A percentile compares a stretch with the other conserved stretches of the same genome.
Conservation (phyloP, 345 rosid genomes). For the Fremontodendron californicum region DNA sequence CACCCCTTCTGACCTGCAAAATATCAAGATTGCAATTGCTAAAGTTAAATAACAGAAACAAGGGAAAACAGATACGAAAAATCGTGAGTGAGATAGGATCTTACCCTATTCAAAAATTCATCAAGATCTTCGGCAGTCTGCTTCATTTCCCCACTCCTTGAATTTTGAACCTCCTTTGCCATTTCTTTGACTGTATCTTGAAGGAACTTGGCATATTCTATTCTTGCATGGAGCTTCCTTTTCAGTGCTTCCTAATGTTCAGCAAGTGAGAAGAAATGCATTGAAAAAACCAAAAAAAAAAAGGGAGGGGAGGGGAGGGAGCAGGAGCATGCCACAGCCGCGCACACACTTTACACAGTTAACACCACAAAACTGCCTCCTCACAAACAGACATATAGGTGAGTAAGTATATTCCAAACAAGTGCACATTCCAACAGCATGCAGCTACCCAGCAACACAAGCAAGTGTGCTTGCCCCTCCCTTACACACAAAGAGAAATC, state of each 20-base stretch:
- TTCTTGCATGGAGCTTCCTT: conserved; percentile 81
- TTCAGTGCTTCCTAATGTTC: conserved; percentile 72
- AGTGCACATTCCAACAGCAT: neutral
- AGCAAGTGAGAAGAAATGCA: conserved; percentile 2
- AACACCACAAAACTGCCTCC: neutral
- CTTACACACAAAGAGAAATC: neutral
- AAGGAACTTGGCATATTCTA: conserved; percentile 93
- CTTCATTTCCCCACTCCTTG: conserved; percentile 74
- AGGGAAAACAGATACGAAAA: neutral
- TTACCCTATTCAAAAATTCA: conserved; percentile 77
- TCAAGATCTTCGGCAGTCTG: conserved; percentile 94
- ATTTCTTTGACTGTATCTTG: conserved; percentile 96
- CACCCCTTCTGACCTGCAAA: conserved; percentile 82
- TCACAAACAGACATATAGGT: neutral
- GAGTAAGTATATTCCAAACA: neutral
- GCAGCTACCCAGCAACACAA: neutral
- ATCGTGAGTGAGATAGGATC: neutral
- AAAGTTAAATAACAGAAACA: neutral
- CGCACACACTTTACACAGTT: neutral
- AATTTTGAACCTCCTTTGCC: conserved; percentile 92
- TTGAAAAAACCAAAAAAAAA: neutral
- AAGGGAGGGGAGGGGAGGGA: neutral
- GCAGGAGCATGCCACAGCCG: neutral
- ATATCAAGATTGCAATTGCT: conserved; percentile 7
- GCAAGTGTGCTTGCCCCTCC: neutral